A percentile compares a stretch with the other conserved stretches of the same genome.
phyloP scores from a whole-genome alignment of 2,329 filamentous ascomycete genomes.

The Neopestalotiopsis sp. region DNA sequence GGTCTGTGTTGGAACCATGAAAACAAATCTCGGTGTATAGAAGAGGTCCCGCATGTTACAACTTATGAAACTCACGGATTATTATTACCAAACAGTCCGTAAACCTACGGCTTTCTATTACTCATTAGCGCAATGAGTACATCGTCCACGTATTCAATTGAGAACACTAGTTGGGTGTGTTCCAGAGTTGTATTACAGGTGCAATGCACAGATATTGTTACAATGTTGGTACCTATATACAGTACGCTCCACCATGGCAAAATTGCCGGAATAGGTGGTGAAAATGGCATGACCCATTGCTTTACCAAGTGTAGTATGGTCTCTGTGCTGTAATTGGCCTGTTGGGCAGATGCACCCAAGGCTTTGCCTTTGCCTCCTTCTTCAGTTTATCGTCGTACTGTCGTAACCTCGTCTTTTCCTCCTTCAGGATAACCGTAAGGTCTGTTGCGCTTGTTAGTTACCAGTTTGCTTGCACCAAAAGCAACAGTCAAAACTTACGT shows the following conservation, averaged over 20 bases:
- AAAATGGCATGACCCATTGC: background rate
- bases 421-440: slow-evolving; percentile 84
- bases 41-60: too few species aligned
- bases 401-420: slow-evolving; percentile 88
- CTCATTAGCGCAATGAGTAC: too few species aligned
- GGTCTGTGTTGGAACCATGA: too few species aligned
- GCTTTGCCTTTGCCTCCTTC: slow-evolving; percentile 75
- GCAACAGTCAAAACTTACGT: slow-evolving; percentile 58
- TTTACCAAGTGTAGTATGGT: slow-evolving; percentile 91
- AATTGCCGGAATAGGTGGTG: background rate
- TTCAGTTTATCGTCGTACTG: slow-evolving; percentile 78
- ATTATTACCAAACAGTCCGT: too few species aligned
- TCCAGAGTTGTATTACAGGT: slow-evolving; percentile 12
- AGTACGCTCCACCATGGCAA: background rate
- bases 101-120: too few species aligned
- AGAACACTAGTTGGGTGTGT: background rate
- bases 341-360: slow-evolving; percentile 90
- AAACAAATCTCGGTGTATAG: too few species aligned
- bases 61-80: too few species aligned
- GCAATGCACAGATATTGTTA: slow-evolving; percentile 17
- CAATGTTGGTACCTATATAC: slow-evolving; percentile 7
- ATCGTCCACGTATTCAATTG: too few species aligned
- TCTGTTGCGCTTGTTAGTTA: slow-evolving; percentile 52
- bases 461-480: slow-evolving; percentile 16
- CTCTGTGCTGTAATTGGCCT: slow-evolving; percentile 82